phyloP scores from a whole-genome alignment of 2,329 filamentous ascomycete species.

The Verruconis gallopava region DNA sequence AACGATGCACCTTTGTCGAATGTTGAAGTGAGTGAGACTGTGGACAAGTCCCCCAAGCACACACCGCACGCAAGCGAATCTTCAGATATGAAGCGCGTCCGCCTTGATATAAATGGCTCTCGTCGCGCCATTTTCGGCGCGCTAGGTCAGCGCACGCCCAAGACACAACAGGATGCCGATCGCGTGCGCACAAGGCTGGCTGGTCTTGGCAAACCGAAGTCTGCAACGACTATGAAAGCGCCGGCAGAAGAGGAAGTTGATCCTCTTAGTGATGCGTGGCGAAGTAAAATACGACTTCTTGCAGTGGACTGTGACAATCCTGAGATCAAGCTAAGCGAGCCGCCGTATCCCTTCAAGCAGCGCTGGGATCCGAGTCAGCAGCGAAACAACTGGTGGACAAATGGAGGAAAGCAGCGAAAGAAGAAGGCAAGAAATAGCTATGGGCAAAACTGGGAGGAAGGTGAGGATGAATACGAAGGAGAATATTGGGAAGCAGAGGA shows the following conservation, averaged over 20 bases:
- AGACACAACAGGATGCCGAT: slow-evolving; percentile 54
- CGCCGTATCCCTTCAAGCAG: slow-evolving; percentile 82
- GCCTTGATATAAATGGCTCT: slow-evolving; percentile 47
- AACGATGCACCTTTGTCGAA: no score
- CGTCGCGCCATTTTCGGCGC: slow-evolving; percentile 59
- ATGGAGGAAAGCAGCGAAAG: slow-evolving; percentile 46
- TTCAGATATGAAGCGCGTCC: slow-evolving; percentile 20
- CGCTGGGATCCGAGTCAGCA: slow-evolving; percentile 70
- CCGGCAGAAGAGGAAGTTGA: slow-evolving; percentile 21
- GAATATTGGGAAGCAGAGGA: slow-evolving; percentile 15
- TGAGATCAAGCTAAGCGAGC: slow-evolving; percentile 53
- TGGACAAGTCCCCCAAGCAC: no score
- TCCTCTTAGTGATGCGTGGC: slow-evolving; percentile 52
- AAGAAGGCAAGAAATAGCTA: slow-evolving; percentile 32
- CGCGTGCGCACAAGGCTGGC: slow-evolving; percentile 47
- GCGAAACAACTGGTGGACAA: slow-evolving; percentile 30
- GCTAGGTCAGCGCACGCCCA: slow-evolving; percentile 55
- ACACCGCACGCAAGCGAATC: no score
- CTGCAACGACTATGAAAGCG: slow-evolving; percentile 13
- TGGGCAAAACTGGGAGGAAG: slow-evolving; percentile 19
- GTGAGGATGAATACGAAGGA: slow-evolving; percentile 19
- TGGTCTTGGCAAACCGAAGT: slow-evolving; percentile 18
- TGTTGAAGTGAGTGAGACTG: no score
- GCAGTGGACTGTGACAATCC: slow-evolving; percentile 73
- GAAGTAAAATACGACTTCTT: slow-evolving; percentile 55